A percentile compares a stretch with the other conserved stretches of the same genome.
Evolutionary conservation across 208 protist species (phyloP).

Genomic region (Novymonas esmeraldas): DNA sequence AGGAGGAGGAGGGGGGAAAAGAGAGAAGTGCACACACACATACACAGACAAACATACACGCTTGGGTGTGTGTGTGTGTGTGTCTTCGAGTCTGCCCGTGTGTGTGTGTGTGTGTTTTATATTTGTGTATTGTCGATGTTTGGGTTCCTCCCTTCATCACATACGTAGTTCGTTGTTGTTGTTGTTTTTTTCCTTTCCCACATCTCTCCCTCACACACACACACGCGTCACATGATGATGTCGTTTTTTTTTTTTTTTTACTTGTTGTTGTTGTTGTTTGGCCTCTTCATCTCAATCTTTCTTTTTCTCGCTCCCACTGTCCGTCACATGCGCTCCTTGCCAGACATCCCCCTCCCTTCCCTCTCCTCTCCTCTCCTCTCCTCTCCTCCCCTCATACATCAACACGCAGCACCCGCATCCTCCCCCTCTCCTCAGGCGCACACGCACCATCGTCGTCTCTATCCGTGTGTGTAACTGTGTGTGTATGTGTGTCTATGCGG

Average conservation of each 20-base stretch:
- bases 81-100: background rate
- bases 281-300: background rate
- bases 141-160: background rate
- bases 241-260: background rate
- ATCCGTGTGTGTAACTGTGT: no score
- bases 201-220: background rate
- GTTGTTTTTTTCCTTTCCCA: background rate
- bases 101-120: background rate
- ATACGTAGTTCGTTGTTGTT: no score
- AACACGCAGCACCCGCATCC: no score
- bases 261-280: background rate
- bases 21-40: background rate
- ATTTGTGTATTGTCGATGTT: no score
- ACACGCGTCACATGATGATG: no score
- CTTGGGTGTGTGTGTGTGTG: background rate
- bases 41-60: conserved; percentile 2
- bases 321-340: no score
- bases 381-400: background rate
- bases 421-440: background rate
- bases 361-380: background rate
- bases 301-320: conserved; percentile 5
- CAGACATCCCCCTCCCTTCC: no score
- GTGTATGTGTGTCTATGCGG: no score
- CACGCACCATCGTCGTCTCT: background rate
- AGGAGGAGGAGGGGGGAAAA: no score